phyloP scores from a whole-genome alignment of 176 grass and related monocot species.

The Metroxylon sagu region DNA sequence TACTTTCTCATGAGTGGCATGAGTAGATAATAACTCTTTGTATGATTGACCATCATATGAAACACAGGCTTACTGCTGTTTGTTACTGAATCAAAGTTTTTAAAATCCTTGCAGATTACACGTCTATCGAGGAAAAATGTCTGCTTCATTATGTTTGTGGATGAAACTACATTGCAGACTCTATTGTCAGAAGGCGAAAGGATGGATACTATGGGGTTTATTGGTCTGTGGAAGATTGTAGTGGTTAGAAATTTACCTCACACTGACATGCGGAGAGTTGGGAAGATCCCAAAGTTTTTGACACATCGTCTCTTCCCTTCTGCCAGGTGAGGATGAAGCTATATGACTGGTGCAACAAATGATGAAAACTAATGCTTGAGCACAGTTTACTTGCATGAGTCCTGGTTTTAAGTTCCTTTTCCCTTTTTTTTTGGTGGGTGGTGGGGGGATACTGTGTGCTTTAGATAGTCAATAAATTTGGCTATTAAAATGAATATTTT shows the following conservation, averaged over 20 bases:
- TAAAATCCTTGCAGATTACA: slow-evolving; percentile 61
- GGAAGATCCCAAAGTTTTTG: slow-evolving; percentile 96
- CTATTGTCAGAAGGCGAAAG: slow-evolving; percentile 86
- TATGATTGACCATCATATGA: too few species aligned
- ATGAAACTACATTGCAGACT: slow-evolving; percentile 76
- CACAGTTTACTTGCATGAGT: too few species aligned
- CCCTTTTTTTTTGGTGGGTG: neutral
- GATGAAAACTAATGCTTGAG: too few species aligned
- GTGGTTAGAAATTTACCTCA: slow-evolving; percentile 88
- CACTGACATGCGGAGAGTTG: slow-evolving; percentile 89
- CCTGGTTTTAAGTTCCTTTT: neutral
- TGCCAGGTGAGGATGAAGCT: slow-evolving; percentile 56
- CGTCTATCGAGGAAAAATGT: slow-evolving; percentile 89
- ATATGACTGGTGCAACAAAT: too few species aligned
- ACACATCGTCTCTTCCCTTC: slow-evolving; percentile 86
- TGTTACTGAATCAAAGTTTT: neutral
- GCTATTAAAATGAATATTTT: too few species aligned
- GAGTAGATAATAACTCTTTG: too few species aligned
- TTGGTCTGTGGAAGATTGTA: slow-evolving; percentile 92
- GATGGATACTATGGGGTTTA: slow-evolving; percentile 64
- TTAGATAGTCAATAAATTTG: too few species aligned
- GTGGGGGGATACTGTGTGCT: too few species aligned
- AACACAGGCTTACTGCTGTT: neutral
- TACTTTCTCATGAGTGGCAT: too few species aligned
- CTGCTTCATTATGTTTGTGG: slow-evolving; percentile 99